Percentiles rank a stretch among this genome's conserved stretches.
These are phyloP conservation scores for Craspedostauros australis DNA, from an alignment of 108 stramenopile genomes.

Conservation along the genomic window DNA sequence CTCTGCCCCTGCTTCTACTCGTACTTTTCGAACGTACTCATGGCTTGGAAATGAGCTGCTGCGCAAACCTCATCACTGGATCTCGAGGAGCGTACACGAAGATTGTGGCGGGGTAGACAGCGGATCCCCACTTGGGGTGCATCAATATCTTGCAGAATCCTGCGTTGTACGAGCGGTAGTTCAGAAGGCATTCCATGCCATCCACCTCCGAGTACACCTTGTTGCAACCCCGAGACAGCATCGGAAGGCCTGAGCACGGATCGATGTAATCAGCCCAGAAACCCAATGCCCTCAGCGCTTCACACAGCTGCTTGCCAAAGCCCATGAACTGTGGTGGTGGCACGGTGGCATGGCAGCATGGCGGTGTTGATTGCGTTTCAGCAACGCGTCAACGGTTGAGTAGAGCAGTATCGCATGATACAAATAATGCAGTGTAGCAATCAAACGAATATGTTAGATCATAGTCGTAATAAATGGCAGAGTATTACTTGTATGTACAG, in stretches of 20 bases:
- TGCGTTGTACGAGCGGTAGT: conserved; percentile 85
- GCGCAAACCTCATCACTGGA: conserved; percentile 40
- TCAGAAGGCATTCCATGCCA: conserved; percentile 86
- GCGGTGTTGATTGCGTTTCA: too few species aligned
- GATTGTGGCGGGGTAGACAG: conserved; percentile 95
- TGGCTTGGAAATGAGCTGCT: too few species aligned
- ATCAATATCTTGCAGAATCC: conserved; percentile 94
- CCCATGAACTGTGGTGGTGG: conserved; percentile 47
- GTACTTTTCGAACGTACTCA: too few species aligned
- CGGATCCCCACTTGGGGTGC: conserved; percentile 93
- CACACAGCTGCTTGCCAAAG: conserved; percentile 65
- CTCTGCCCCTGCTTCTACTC: too few species aligned
- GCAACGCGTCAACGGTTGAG: too few species aligned
- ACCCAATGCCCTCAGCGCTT: conserved; percentile 44
- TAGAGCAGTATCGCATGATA: too few species aligned
- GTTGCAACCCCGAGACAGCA: conserved; percentile 71
- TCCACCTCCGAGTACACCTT: conserved; percentile 93
- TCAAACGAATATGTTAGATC: too few species aligned
- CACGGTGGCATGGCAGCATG: too few species aligned
- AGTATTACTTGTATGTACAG: not conserved
- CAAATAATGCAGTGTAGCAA: too few species aligned
- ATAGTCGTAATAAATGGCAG: too few species aligned
- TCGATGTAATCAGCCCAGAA: conserved; percentile 96
- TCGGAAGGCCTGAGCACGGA: conserved; percentile 95
- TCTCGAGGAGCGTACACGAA: conserved; percentile 74